phyloP scores from a whole-genome alignment of 768 basidiomycete genomes.

The Tylopilus rubrobrunneus region DNA sequence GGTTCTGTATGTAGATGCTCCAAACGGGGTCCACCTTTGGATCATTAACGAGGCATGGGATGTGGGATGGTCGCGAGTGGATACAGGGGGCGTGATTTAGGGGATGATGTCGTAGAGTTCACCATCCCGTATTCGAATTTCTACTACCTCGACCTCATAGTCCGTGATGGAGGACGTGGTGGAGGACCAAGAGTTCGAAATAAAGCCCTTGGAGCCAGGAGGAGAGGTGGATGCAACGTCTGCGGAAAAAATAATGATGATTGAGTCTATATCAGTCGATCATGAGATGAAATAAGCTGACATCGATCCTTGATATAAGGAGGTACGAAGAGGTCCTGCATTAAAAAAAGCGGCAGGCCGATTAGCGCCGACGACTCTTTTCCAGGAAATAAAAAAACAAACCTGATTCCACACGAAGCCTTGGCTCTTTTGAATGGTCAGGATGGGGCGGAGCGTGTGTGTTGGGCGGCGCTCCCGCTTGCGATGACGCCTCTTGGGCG shows the following conservation, averaged over 20 bases:
- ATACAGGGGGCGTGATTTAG: conserved; percentile 14
- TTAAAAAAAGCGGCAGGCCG: neutral
- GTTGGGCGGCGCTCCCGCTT: conserved; percentile 54
- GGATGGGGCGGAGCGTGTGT: conserved; percentile 70
- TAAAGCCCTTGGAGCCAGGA: conserved; percentile 61
- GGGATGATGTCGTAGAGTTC: conserved; percentile 78
- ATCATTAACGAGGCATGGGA: conserved; percentile 6
- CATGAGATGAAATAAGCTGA: conserved; percentile 39
- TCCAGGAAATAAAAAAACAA: conserved; percentile 19
- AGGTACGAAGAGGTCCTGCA: conserved; percentile 79
- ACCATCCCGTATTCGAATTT: conserved; percentile 78
- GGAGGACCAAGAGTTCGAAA: conserved; percentile 66
- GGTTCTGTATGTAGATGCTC: conserved; percentile 11
- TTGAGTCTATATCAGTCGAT: conserved; percentile 5
- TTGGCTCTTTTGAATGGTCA: conserved; percentile 84
- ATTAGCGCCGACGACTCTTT: neutral
- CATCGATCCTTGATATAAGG: conserved; percentile 90
- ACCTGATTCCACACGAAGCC: conserved; percentile 94
- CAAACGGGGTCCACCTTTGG: conserved; percentile 9
- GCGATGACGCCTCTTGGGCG: conserved; percentile 43
- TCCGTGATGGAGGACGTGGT: conserved; percentile 64
- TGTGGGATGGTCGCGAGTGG: neutral
- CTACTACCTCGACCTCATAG: conserved; percentile 84
- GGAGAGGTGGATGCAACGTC: conserved; percentile 84
- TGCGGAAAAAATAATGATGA: conserved; percentile 22